Base-by-base conservation (phyloP, 495 filamentous ascomycete species). In the Rhypophila decipiens region DNA sequence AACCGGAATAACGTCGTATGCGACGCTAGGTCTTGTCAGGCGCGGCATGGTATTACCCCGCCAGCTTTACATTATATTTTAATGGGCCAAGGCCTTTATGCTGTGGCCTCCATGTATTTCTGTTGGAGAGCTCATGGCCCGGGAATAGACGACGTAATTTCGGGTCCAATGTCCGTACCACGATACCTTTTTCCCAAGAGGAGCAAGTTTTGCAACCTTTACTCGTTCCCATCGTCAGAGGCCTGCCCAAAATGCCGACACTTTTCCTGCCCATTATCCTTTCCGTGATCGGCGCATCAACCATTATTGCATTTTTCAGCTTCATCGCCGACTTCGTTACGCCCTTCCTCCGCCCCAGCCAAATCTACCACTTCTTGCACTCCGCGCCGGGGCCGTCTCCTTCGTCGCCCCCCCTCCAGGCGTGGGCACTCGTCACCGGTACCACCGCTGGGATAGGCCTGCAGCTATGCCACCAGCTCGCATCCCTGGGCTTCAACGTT, bases 391-490 rank as follows among this genome's bases (percentile, higher is more conserved):
- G 51, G 33, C 53, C 55, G 24, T 27, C 40, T 40, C 50, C 60
- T 4, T 34, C 52, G 33, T 53, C 55, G 24, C 31, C 40, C 40
- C 50, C 60, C 4, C n/a, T n/a, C n/a, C n/a, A n/a, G n/a, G 52
- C 71, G 3, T 84, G 78, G 78, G 81, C 78, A 4, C 59, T 84
- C 7, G 67, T 84, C 7, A 84, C 81, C 0, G 81, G 81, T 12
- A 69, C 76, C 9, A 77, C 66, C 33, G 77, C 77, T 38, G 81
- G 80, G 3, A 82, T 85, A 27, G 81, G 81, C n/a, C 67, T 66
- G 29, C 65, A 60, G 0, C 65, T 80, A 36, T 60, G 64, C 13
- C 53, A 71, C 27, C 74, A 79, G 47, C 69, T 81, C 38, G 75
- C 73, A n/a, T 37, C 33, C 0, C 54, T 60, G 12, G 79, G 79